phyloP scores from a whole-genome alignment of 1,284 basidiomycete species.

The Fomitopsis betulina region DNA sequence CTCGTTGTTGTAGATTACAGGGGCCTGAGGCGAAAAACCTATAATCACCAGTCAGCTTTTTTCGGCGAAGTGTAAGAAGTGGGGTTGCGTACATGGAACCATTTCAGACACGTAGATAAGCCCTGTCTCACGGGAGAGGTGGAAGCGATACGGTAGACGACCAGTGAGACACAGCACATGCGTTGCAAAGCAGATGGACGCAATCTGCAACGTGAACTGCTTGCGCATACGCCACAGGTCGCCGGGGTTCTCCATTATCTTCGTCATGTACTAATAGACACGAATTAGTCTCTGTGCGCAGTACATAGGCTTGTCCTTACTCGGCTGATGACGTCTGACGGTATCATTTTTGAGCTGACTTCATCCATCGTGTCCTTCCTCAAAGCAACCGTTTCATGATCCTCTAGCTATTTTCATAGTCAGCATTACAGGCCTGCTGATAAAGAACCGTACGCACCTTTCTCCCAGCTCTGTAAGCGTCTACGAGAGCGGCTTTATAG shows the following conservation, averaged over 20 bases:
- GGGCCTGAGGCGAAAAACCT: slow-evolving; percentile 47
- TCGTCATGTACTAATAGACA: slow-evolving; percentile 75
- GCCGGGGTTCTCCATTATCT: slow-evolving; percentile 79
- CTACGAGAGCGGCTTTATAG: slow-evolving; percentile 63
- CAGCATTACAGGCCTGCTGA: not conserved
- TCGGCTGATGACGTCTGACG: slow-evolving; percentile 83
- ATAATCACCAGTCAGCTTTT: not conserved
- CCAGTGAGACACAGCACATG: slow-evolving; percentile 85
- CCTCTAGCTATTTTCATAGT: slow-evolving; percentile 41
- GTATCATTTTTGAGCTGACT: slow-evolving; percentile 84
- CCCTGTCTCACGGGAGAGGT: slow-evolving; percentile 86
- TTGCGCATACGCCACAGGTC: slow-evolving; percentile 98
- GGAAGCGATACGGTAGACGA: slow-evolving; percentile 83
- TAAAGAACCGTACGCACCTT: slow-evolving; percentile 34
- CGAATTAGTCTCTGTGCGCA: not conserved
- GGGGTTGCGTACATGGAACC: slow-evolving; percentile 59
- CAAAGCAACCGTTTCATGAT: slow-evolving; percentile 68
- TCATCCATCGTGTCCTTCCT: slow-evolving; percentile 93
- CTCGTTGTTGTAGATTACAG: slow-evolving; percentile 78
- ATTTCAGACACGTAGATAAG: slow-evolving; percentile 90
- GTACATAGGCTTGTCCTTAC: slow-evolving; percentile 41
- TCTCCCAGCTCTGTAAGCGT: slow-evolving; percentile 49
- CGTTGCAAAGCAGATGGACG: slow-evolving; percentile 90
- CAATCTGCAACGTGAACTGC: slow-evolving; percentile 91
- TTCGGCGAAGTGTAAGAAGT: not conserved